Base-by-base conservation (phyloP, 768 basidiomycete species). In the Termitomyces eurrhizus region DNA sequence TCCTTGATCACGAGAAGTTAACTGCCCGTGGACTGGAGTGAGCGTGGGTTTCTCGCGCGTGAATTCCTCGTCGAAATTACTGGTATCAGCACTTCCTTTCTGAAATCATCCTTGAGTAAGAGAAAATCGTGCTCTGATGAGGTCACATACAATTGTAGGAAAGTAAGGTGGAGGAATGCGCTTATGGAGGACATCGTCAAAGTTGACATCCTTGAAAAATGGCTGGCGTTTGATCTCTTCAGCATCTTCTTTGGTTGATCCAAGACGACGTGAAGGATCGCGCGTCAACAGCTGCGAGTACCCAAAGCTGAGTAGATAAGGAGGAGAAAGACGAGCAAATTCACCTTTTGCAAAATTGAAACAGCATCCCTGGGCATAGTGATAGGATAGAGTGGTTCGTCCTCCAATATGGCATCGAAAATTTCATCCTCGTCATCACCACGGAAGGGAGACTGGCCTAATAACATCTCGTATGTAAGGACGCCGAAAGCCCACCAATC, bases 401-500 rank as follows among this genome's bases (percentile, higher is more conserved):
- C 97, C 73, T 98, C 97, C 36, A 99, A 76, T 66, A 99, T 98
- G 44, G 97, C 97, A 73, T 99, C 97, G 72, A 98, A 99, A 61
- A 99, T 98, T 80, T 99, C 97, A 70, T 99, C 97, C 73, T 98
- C 97, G 66, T 98, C 97, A 67, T 99, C 97, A 59, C 97, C 97
- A 49, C 95, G 89, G 89, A 99, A 99, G 3, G 97, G 97, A 5
- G 97, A 98, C 76, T 98, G 97, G 50, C 97, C 97, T 29, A 98
- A 82, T 57, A 99, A 76, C 97, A 99, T 99, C 77, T 99, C 97
- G 72, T 99, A 99, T 29, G 91, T 98, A 67, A 99, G 76, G 4
- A 99, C 97, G 64, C 97, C 97, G 72, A 98, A 98, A 13, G 97
- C 97, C 97, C 97, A 99, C 97, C 97, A 99, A 71, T 99, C 97